Evolutionary conservation across 345 rosid species (phyloP), one percentile per base, ranked within the genome.

Genomic region (Cardamine resedifolia): DNA sequence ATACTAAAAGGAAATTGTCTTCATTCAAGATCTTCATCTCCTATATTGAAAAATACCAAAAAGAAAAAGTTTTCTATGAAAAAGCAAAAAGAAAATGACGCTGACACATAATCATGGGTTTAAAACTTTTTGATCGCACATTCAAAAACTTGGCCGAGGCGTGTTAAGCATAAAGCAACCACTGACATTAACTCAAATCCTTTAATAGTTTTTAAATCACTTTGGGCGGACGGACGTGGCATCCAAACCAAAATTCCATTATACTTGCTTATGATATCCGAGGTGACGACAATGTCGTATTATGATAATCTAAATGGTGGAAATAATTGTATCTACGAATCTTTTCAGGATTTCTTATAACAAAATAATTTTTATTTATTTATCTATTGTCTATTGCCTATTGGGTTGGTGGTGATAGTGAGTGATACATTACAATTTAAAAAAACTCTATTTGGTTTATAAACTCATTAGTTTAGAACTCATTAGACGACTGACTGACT

Each of bases 331-430:
- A 8, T 33, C 41, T 3, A 51, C 72, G 47, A 66, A 74, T 58
- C 38, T 48, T 74, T 56, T 27, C 23, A 24, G 7, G 9, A 56
- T 56, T 23, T 73, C 23, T 33, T 15, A 0, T 27, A 28, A 31
- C 2, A 56, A 19, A 47, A 55, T 30, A 12, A 10, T 7, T 27
- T 39, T 12, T 26, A 14, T 38, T 3, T 36, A 11, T 10, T 9
- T 14, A 20, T 27, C 41, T 68, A 44, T 44, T 70, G 18, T 23
- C 16, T 71, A 39, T 18, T 24, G 41, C 9, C 28, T 47, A 59
- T 9, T 62, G 23, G 68, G 36, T 74, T 67, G 68, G 73, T 58
- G 68, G 68, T 45, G 61, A 39, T 11, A 11, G 3, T 56, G 48
- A n/a, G n/a, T n/a, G n/a, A 48, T 16, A 47, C 20, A 24, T 12